Base-by-base conservation (phyloP, 768 basidiomycete genomes). In the Amanita phalloides region DNA sequence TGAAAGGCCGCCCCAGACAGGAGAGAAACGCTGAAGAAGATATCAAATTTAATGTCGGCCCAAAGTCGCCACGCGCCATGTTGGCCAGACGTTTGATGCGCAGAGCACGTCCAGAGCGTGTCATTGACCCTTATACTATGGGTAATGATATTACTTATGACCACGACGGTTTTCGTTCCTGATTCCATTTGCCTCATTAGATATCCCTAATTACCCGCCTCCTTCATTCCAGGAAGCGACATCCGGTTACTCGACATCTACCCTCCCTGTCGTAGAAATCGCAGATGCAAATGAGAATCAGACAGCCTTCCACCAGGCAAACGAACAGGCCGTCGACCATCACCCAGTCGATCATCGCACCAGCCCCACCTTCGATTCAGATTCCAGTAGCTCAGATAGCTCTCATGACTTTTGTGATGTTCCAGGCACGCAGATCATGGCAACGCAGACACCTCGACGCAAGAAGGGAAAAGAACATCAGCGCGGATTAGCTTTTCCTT, bases 151-250 rank as follows among this genome's bases (percentile, higher is more conserved):
- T 42, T 57, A 36, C 57, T 61, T 25, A 13, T 26, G 37, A 23
- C 23, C 20, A 38, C 30, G 39, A 13, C 46, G 49, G 25, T 30
- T 30, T 33, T 11, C 32, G 7, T 11, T 33, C 26, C 32, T 33
- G 32, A 51, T 28, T 55, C 36, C 45, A 52, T 48, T 43, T 36
- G 2, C 28, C 57, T 57, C 44, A 37, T 53, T 60, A 73, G 64
- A 65, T 58, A 64, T 71, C 71, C 77, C 81, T 25, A 76, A 86
- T 60, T 84, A 84, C 60, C 84, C 82, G 6, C 87, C 87, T 10
- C 86, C 87, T 25, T 78, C 84, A 10, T 86, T 87, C 57, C 79
- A 80, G 54, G 86, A 89, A 64, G 82, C 82, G 4, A 78, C 76
- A 35, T 73, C 71, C 7, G 71, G 73, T 11, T 70, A 73, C 4